These are phyloP conservation scores for Lipomyces anomalus DNA, from an alignment of 805 yeast species.

Conservation along the genomic window DNA sequence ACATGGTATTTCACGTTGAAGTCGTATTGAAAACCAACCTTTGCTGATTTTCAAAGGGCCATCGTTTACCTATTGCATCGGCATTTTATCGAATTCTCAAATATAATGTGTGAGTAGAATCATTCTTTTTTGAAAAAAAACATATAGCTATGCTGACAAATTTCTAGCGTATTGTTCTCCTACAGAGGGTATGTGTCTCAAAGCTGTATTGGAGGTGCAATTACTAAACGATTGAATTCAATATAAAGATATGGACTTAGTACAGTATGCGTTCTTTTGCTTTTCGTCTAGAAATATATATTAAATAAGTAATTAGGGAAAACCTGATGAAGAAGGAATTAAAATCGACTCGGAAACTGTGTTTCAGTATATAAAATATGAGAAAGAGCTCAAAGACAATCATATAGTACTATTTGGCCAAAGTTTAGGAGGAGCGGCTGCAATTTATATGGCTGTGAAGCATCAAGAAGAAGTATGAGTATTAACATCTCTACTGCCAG, in stretches of 20 bases:
- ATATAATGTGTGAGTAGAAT: constrained; percentile 17
- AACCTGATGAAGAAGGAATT: constrained; percentile 69
- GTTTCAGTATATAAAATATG: constrained; percentile 50
- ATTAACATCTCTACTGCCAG: too few species aligned
- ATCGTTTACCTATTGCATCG: constrained; percentile 73
- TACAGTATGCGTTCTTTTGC: constrained; percentile 14
- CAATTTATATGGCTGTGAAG: constrained; percentile 66
- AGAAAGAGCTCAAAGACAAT: constrained; percentile 48
- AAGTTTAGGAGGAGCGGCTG: constrained; percentile 93
- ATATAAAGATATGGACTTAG: constrained; percentile 21
- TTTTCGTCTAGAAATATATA: too few species aligned
- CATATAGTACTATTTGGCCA: constrained; percentile 73
- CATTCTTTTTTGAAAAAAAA: not conserved
- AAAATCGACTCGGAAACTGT: constrained; percentile 76
- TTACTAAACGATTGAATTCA: too few species aligned
- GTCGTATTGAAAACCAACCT: not conserved
- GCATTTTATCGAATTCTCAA: constrained; percentile 44
- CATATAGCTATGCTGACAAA: not conserved
- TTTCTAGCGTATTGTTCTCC: constrained; percentile 54
- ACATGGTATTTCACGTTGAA: constrained; percentile 42
- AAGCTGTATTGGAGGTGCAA: not conserved
- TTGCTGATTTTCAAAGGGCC: constrained; percentile 43
- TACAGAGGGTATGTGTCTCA: constrained; percentile 66
- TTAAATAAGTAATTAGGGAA: constrained; percentile 71
- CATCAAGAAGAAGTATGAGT: constrained; percentile 37